These are phyloP conservation scores for Cyberlindnera nakhonratchasimensis DNA, from an alignment of 805 yeast genomes.

Conservation along the genomic window DNA sequence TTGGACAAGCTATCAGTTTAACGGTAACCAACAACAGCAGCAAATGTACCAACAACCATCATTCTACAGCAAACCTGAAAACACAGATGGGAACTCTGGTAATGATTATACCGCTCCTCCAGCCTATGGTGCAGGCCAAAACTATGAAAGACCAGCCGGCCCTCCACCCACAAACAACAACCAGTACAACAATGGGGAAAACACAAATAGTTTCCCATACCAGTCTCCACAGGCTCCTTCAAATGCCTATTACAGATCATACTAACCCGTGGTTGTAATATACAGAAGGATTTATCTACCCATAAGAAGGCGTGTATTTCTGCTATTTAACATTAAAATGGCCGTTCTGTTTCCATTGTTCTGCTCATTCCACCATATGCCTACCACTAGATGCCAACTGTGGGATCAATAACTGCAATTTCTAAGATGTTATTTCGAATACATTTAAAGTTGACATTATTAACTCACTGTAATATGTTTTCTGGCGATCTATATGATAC, in stretches of 20 bases:
- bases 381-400: no score
- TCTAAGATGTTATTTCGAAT: no score
- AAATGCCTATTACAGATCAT: constrained; percentile 5
- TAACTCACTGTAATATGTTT: no score
- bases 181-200: neutral
- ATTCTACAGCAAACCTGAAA: constrained; percentile 7
- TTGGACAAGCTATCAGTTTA: constrained; percentile 20
- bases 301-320: neutral
- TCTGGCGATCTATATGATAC: no score
- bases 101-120: constrained; percentile 3
- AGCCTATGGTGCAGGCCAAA: constrained; percentile 1
- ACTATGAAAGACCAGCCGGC: constrained; percentile 16
- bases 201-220: neutral
- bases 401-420: no score
- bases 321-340: no score
- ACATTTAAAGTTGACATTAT: no score
- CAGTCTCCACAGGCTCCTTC: constrained; percentile 9
- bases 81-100: neutral
- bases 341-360: no score
- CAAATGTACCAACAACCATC: constrained; percentile 7
- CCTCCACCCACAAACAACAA: constrained; percentile 10
- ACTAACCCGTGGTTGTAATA: no score
- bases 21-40: constrained; percentile 12
- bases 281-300: no score
- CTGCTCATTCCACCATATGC: no score